These are phyloP conservation scores for Dentipellis fragilis DNA, from an alignment of 768 basidiomycete genomes.

Conservation along the genomic window DNA sequence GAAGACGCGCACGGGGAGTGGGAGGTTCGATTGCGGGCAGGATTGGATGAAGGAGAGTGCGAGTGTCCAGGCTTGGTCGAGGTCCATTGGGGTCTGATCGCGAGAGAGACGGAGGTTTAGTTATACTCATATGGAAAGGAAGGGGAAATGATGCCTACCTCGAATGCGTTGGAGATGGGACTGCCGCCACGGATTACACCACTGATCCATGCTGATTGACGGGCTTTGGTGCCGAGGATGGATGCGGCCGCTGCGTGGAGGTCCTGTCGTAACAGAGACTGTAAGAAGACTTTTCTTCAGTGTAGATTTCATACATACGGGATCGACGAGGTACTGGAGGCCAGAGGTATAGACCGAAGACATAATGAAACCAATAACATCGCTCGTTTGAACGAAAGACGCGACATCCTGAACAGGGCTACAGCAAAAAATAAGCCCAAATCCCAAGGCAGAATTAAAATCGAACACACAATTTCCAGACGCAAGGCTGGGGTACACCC, in stretches of 20 bases:
- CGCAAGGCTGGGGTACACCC: background rate
- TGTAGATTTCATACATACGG: background rate
- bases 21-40: background rate
- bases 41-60: background rate
- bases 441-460: background rate
- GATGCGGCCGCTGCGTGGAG: background rate
- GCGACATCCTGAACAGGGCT: background rate
- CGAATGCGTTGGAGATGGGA: background rate
- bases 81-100: background rate
- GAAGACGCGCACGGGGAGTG: background rate
- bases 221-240: background rate
- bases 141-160: background rate
- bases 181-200: background rate
- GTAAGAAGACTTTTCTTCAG: no score
- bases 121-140: background rate
- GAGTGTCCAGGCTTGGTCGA: background rate
- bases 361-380: background rate
- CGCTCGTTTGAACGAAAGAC: background rate
- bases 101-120: background rate
- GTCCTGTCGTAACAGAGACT: background rate
- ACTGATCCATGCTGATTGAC: background rate
- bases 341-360: background rate
- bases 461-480: background rate
- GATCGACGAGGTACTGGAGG: background rate
- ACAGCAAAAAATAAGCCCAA: background rate